These are phyloP conservation scores for Miamiensis avidus DNA, from an alignment of 169 alveolate species.

Conservation along the genomic window DNA sequence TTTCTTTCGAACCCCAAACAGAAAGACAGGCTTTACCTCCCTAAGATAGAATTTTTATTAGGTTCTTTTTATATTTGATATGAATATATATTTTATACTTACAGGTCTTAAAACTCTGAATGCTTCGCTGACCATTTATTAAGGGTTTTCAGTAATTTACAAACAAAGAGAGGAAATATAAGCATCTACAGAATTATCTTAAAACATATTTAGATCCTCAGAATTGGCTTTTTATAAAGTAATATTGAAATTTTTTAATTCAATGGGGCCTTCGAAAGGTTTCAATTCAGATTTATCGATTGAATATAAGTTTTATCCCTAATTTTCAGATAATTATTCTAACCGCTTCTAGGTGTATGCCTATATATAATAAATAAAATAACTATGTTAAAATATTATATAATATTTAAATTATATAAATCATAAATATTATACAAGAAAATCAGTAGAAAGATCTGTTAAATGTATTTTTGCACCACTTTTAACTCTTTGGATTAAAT, in stretches of 20 bases:
- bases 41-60: background rate
- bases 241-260: too few relatives aligned
- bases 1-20: constrained; percentile 22
- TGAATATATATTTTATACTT: too few relatives aligned
- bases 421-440: background rate
- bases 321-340: too few relatives aligned
- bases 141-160: constrained; percentile 4
- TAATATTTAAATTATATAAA: too few relatives aligned
- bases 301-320: too few relatives aligned
- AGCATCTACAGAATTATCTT: constrained; percentile 6
- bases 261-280: background rate
- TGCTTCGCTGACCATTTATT: constrained; percentile 15
- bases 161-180: constrained; percentile 14
- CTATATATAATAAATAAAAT: too few relatives aligned
- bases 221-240: constrained; percentile 8
- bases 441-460: background rate
- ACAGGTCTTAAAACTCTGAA: constrained; percentile 1
- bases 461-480: background rate
- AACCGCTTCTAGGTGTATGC: too few relatives aligned
- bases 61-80: too few relatives aligned
- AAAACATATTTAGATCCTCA: background rate
- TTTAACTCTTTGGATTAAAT: background rate
- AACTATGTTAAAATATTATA: too few relatives aligned
- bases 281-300: too few relatives aligned
- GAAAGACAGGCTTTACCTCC: constrained; percentile 25